Percentiles rank a stretch among this genome's conserved stretches.
phyloP scores from a whole-genome alignment of 768 basidiomycete species.

The Calocera cornea region DNA sequence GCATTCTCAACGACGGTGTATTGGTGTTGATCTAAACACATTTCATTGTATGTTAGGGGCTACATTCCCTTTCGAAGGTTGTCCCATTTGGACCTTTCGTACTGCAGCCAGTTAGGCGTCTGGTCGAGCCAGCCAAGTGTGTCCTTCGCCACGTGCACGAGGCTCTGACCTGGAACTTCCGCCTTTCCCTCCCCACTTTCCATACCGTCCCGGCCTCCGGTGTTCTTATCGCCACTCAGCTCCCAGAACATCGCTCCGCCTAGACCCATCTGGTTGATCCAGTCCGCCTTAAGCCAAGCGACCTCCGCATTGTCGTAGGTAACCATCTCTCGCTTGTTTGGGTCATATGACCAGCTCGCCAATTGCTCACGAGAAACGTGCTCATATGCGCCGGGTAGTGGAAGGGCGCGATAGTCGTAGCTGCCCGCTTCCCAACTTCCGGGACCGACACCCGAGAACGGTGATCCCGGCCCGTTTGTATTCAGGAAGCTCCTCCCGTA shows the following conservation, averaged over 20 bases:
- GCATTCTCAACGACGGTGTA: too few species aligned
- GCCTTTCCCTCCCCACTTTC: constrained; percentile 65
- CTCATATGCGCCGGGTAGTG: constrained; percentile 51
- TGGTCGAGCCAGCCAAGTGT: constrained; percentile 60
- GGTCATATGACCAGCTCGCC: constrained; percentile 79
- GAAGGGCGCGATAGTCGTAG: constrained; percentile 89
- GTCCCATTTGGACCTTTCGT: constrained; percentile 62
- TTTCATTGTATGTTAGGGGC: neutral
- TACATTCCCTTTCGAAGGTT: constrained; percentile 64
- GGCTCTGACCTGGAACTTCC: constrained; percentile 49
- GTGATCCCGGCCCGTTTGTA: constrained; percentile 64
- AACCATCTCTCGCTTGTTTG: constrained; percentile 60
- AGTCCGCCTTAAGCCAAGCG: constrained; percentile 61
- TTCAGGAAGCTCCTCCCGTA: constrained; percentile 87
- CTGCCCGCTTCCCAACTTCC: constrained; percentile 75
- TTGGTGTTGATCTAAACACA: too few species aligned
- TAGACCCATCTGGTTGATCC: constrained; percentile 59
- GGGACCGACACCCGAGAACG: constrained; percentile 69
- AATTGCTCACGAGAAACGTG: constrained; percentile 26
- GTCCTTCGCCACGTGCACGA: constrained; percentile 62
- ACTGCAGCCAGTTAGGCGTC: constrained; percentile 69
- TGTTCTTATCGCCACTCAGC: constrained; percentile 72
- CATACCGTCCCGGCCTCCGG: constrained; percentile 46
- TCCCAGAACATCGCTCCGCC: constrained; percentile 78
- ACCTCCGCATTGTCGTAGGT: constrained; percentile 65